Conservation (phyloP, 2,329 filamentous ascomycete genomes). For the Aulographum hederae region DNA sequence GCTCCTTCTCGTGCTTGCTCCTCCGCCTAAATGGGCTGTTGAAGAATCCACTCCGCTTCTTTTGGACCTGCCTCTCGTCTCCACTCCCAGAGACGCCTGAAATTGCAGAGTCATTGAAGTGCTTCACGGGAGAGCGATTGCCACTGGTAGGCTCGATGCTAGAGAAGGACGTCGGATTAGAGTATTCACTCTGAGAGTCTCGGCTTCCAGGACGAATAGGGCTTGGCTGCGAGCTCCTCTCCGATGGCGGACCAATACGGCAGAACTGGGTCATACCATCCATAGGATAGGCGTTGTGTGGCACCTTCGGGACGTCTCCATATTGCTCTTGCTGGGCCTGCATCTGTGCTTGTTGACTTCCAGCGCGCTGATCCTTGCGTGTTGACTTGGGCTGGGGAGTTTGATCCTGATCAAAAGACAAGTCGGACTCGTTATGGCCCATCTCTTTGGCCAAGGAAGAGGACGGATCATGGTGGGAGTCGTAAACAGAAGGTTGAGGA, state of each 20-base stretch:
- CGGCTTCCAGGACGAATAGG: slow-evolving; percentile 62
- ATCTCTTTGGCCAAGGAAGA: slow-evolving; percentile 53
- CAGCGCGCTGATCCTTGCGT: neutral
- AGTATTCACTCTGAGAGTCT: slow-evolving; percentile 81
- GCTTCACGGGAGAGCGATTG: slow-evolving; percentile 56
- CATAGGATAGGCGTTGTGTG: slow-evolving; percentile 83
- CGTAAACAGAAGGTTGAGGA: slow-evolving; percentile 80
- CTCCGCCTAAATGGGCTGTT: slow-evolving; percentile 85
- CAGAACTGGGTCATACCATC: slow-evolving; percentile 98
- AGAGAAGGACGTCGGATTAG: slow-evolving; percentile 73
- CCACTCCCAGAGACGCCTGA: neutral
- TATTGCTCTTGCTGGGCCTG: slow-evolving; percentile 1
- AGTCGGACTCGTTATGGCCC: slow-evolving; percentile 25
- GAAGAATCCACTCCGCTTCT: slow-evolving; percentile 73
- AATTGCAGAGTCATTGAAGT: slow-evolving; percentile 20
- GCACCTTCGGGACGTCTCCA: slow-evolving; percentile 46
- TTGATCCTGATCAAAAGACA: slow-evolving; percentile 4
- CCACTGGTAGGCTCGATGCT: slow-evolving; percentile 65
- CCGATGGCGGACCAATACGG: slow-evolving; percentile 55
- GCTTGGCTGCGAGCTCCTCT: slow-evolving; percentile 48
- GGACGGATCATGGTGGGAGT: slow-evolving; percentile 79
- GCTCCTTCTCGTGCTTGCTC: slow-evolving; percentile 64
- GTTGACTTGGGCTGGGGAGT: slow-evolving; percentile 6
- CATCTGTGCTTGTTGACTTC: neutral
- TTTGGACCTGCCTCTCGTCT: slow-evolving; percentile 38